These are phyloP conservation scores for Fusarium sp. DNA, from an alignment of 2,329 filamentous ascomycete species.

Conservation along the genomic window DNA sequence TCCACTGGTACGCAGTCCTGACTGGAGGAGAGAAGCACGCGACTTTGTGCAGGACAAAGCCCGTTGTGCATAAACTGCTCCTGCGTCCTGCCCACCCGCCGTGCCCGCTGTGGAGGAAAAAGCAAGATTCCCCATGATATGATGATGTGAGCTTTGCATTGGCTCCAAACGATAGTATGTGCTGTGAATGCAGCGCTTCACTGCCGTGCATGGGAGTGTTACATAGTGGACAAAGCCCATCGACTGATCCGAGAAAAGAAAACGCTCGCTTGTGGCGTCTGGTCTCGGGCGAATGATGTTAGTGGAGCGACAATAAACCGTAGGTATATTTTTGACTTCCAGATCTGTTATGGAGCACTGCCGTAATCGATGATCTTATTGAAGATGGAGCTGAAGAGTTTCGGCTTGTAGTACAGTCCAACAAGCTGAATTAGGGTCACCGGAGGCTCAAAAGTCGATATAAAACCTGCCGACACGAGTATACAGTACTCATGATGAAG, in stretches of 20 bases:
- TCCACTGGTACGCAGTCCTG: slow-evolving; percentile 16
- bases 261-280: slow-evolving; percentile 34
- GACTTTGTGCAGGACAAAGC: slow-evolving; percentile 39
- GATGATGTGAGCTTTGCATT: slow-evolving; percentile 22
- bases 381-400: slow-evolving; percentile 15
- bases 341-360: slow-evolving; percentile 26
- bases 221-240: slow-evolving; percentile 15
- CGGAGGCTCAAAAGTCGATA: slow-evolving; percentile 3
- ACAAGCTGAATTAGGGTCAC: slow-evolving; percentile 10
- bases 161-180: slow-evolving; percentile 9
- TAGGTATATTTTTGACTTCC: slow-evolving; percentile 7
- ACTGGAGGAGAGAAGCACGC: slow-evolving; percentile 30
- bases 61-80: slow-evolving; percentile 33
- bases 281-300: slow-evolving; percentile 36
- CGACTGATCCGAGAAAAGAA: slow-evolving; percentile 28
- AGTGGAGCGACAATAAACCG: slow-evolving; percentile 24
- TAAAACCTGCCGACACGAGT: slow-evolving; percentile 2
- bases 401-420: slow-evolving; percentile 4
- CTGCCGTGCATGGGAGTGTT: slow-evolving; percentile 34
- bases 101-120: slow-evolving; percentile 22
- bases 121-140: slow-evolving; percentile 34
- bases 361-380: slow-evolving; percentile 1
- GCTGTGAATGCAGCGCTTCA: slow-evolving; percentile 13
- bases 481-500: slow-evolving; percentile 8
- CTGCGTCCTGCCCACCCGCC: neutral